These are phyloP conservation scores for Cornus suecica DNA, from an alignment of 148 eudicot species.

Conservation along the genomic window DNA sequence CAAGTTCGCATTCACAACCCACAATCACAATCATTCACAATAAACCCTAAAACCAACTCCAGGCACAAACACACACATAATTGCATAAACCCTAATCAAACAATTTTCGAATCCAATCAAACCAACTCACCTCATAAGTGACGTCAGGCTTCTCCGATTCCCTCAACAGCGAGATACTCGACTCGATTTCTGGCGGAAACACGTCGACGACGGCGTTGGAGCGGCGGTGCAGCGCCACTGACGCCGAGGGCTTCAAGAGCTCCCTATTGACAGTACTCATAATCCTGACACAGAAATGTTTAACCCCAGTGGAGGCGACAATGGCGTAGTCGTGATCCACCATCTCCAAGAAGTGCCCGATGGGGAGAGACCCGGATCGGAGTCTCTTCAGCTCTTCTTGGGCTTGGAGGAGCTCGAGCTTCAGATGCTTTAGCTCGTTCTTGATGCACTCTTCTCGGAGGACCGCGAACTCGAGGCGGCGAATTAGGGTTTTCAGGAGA, in stretches of 20 bases:
- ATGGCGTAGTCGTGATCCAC: constrained; percentile 73
- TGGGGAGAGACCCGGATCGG: constrained; percentile 75
- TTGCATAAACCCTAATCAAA: constrained; percentile 6
- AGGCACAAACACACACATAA: neutral
- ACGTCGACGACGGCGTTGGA: constrained; percentile 92
- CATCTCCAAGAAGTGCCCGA: constrained; percentile 97
- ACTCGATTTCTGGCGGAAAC: constrained; percentile 86
- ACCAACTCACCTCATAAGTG: constrained; percentile 54
- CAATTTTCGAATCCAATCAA: neutral
- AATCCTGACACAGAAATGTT: constrained; percentile 81
- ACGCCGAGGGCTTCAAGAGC: constrained; percentile 67
- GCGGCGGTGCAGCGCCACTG: constrained; percentile 80
- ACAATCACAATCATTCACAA: too few relatives aligned
- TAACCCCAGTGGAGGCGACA: constrained; percentile 76
- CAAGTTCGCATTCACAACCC: too few relatives aligned
- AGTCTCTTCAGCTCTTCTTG: constrained; percentile 87
- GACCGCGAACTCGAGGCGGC: constrained; percentile 73
- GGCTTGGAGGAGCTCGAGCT: constrained; percentile 69
- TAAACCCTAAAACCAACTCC: neutral
- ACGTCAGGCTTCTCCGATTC: constrained; percentile 96
- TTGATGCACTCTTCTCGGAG: constrained; percentile 84
- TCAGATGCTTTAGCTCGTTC: constrained; percentile 79
- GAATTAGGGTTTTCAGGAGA: too few relatives aligned
- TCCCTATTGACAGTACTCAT: constrained; percentile 77
- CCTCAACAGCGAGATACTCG: constrained; percentile 77